Conservation (phyloP, 805 yeast genomes). For the Lachancea cidri region DNA sequence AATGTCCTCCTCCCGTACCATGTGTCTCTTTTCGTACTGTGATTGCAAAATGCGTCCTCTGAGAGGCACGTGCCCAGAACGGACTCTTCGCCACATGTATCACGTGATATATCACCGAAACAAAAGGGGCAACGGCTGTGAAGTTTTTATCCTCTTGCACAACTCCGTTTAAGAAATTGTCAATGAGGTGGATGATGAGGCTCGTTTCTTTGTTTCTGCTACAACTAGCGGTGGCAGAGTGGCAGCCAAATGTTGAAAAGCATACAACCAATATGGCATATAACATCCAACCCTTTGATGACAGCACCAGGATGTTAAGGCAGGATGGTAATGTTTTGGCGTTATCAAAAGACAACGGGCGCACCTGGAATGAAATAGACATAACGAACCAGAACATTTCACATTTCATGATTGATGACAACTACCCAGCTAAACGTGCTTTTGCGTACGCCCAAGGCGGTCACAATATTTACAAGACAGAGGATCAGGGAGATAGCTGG, state of each 20-base stretch:
- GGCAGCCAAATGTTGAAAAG: conserved; percentile 18
- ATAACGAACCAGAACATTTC: neutral
- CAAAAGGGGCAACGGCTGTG: neutral
- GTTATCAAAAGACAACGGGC: conserved; percentile 48
- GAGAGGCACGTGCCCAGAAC: too few relatives aligned
- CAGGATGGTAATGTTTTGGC: conserved; percentile 26
- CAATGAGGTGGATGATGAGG: neutral
- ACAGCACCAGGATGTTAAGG: conserved; percentile 42
- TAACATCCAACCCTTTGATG: conserved; percentile 40
- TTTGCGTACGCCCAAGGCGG: neutral
- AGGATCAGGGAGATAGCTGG: conserved; percentile 30
- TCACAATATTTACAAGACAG: conserved; percentile 18
- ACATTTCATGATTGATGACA: neutral
- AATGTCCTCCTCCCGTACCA: too few relatives aligned
- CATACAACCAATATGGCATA: conserved; percentile 3
- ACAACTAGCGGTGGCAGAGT: conserved; percentile 9
- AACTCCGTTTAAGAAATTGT: neutral
- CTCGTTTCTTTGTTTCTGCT: conserved; percentile 1
- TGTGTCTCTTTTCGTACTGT: too few relatives aligned
- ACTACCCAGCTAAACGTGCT: conserved; percentile 3
- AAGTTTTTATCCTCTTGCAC: neutral
- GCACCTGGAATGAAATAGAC: conserved; percentile 36
- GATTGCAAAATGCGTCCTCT: too few relatives aligned
- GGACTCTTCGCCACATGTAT: neutral
- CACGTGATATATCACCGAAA: neutral